Conservation (phyloP, 768 basidiomycete species). For the Candolleomyces eurysporus region DNA sequence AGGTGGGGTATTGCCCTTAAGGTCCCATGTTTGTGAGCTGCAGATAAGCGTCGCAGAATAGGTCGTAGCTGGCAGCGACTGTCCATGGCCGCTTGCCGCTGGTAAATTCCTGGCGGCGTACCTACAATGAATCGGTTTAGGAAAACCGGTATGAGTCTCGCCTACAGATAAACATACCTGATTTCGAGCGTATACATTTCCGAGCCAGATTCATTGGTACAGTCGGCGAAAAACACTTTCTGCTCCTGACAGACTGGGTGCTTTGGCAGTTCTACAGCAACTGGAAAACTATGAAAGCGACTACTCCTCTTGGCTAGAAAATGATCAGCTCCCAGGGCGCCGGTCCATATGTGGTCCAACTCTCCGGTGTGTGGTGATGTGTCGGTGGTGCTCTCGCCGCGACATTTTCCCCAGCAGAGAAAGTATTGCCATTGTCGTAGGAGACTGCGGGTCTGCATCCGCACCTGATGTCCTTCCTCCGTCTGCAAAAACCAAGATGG, state of each 20-base stretch:
- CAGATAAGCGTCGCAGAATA: background rate
- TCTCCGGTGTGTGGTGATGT: background rate
- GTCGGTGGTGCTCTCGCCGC: background rate
- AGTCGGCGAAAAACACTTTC: background rate
- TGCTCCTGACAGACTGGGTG: too few relatives aligned
- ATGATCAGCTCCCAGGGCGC: background rate
- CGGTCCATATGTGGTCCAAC: background rate
- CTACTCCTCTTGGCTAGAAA: background rate
- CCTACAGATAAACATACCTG: background rate
- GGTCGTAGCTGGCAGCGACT: background rate
- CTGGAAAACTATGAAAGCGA: too few relatives aligned
- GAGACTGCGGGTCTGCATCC: background rate
- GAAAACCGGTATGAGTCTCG: background rate
- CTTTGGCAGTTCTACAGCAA: background rate
- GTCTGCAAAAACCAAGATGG: background rate
- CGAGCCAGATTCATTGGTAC: background rate
- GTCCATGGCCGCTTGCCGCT: background rate
- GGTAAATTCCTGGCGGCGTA: background rate
- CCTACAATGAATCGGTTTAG: background rate
- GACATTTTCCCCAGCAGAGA: background rate
- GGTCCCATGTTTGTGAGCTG: background rate
- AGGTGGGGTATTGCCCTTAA: background rate
- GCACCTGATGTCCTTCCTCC: background rate
- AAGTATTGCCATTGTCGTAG: background rate
- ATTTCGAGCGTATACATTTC: background rate